Base-by-base conservation (phyloP, 331 rosid species). In the Telfairia occidentalis region DNA sequence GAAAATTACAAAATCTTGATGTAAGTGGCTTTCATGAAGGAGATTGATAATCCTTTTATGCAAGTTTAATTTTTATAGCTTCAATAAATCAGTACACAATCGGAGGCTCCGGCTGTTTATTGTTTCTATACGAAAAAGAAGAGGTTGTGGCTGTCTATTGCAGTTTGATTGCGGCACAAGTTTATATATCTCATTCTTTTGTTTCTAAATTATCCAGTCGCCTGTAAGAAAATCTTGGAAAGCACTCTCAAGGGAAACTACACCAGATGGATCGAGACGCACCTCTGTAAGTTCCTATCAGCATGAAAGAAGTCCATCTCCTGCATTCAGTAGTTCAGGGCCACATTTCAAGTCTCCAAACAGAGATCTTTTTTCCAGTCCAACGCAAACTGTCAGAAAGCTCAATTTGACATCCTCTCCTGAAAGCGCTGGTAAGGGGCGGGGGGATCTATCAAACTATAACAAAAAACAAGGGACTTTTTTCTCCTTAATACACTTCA, bases 281-380 rank as follows among this genome's bases (percentile, higher is more conserved):
- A 64, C 38, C 70, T 84, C 92, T 49, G 50, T 74, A 66, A 76
- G 76, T 71, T 67, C 96, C 80, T 85, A 84, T 82, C 89, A 88
- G 40, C 85, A 84, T 45, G 89, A 86, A 80, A 86, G 89, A 83
- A 91, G 97, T 76, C 77, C 75, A 73, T 89, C 96, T 75, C 96
- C 93, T 37, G 77, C 92, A 78, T 76, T 91, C 9, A 50, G 81
- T 45, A 76, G 73, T 66, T 80, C 82, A 76, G 81, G 82, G 66
- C 78, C 92, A 37, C 83, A 76, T 70, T 58, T 49, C 52, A 88
- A 78, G 55, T 82, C 88, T 53, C 78, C 90, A 34, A 63, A 73
- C 67, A 75, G 80, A 72, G 61, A 24, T 30, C 40, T 61, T 49
- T 82, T 79, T 59, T 45, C 84, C 15, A 82, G 81, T 74, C 73